phyloP scores from a whole-genome alignment of 371 early-diverging fungal genomes.

The Mycotypha africana region DNA sequence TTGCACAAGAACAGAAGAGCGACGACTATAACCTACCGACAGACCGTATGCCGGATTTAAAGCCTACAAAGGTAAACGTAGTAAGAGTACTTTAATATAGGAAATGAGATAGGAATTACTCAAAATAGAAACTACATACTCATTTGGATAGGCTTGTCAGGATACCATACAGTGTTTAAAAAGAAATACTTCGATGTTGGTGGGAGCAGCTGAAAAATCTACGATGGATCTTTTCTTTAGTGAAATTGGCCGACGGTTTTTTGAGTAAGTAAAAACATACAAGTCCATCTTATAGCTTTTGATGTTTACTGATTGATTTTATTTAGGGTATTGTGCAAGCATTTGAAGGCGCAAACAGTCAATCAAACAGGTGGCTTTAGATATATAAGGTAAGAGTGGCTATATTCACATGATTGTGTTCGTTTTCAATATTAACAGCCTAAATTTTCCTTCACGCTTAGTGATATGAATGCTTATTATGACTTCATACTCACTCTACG shows the following conservation, averaged over 20 bases:
- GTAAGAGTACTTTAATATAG: too few species aligned
- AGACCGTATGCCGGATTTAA: constrained; percentile 43
- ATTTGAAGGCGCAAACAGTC: constrained; percentile 74
- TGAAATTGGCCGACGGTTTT: constrained; percentile 84
- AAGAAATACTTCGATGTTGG: constrained; percentile 67
- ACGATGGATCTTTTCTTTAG: constrained; percentile 88
- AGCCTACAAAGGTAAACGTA: constrained; percentile 59
- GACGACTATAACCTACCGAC: constrained; percentile 68
- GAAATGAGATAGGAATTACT: not conserved
- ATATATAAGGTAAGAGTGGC: constrained; percentile 58
- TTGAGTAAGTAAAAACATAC: constrained; percentile 52
- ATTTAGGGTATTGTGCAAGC: constrained; percentile 62
- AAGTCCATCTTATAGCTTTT: not conserved
- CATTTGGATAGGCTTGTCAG: constrained; percentile 49
- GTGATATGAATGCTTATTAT: constrained; percentile 86
- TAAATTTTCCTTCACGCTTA: constrained; percentile 15
- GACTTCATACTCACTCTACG: constrained; percentile 52
- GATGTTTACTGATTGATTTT: not conserved
- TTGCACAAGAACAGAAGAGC: constrained; percentile 54
- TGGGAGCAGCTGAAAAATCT: constrained; percentile 74
- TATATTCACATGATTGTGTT: too few species aligned
- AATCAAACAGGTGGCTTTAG: constrained; percentile 77
- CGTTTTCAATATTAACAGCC: too few species aligned
- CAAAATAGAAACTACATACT: too few species aligned
- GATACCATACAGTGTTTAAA: constrained; percentile 76